phyloP scores from a whole-genome alignment of 2,329 filamentous ascomycete species.

The Cryphonectria radicalis region DNA sequence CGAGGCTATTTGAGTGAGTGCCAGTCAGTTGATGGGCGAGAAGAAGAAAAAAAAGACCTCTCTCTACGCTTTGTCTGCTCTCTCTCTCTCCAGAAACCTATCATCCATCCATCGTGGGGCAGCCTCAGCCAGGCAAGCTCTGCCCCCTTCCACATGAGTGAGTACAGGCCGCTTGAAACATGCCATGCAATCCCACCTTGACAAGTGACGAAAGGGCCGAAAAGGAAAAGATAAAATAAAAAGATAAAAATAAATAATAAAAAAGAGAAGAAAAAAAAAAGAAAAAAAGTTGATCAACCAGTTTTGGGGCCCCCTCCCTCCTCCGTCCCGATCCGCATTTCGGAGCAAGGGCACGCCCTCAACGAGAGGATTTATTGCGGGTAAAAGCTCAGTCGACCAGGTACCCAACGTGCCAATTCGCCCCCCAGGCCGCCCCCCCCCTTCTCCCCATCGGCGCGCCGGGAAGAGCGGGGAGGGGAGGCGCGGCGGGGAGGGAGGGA shows the following conservation, averaged over 20 bases:
- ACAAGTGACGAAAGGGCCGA: background rate
- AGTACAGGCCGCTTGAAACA: too few species aligned
- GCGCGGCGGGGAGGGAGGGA: too few species aligned
- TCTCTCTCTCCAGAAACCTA: too few species aligned
- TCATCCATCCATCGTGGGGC: background rate
- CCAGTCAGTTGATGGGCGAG: too few species aligned
- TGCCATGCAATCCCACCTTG: too few species aligned
- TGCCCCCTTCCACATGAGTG: background rate
- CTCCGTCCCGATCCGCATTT: slow-evolving; percentile 17
- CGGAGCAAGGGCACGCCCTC: background rate
- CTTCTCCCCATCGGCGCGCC: slow-evolving; percentile 11
- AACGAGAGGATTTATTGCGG: slow-evolving; percentile 22
- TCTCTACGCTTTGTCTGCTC: background rate
- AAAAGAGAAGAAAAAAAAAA: background rate
- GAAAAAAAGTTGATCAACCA: background rate
- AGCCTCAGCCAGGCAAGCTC: too few species aligned
- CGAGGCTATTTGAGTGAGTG: background rate
- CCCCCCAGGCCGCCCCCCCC: too few species aligned
- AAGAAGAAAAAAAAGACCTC: too few species aligned
- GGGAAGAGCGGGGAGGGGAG: slow-evolving; percentile 7
- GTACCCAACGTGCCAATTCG: too few species aligned
- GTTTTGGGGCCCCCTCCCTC: background rate
- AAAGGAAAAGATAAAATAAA: background rate
- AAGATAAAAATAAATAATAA: too few species aligned
- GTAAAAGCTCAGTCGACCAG: background rate